Percentiles rank a stretch among this genome's conserved stretches.
Conservation (phyloP, 306 rosid species). For the Quercus mongolica region DNA sequence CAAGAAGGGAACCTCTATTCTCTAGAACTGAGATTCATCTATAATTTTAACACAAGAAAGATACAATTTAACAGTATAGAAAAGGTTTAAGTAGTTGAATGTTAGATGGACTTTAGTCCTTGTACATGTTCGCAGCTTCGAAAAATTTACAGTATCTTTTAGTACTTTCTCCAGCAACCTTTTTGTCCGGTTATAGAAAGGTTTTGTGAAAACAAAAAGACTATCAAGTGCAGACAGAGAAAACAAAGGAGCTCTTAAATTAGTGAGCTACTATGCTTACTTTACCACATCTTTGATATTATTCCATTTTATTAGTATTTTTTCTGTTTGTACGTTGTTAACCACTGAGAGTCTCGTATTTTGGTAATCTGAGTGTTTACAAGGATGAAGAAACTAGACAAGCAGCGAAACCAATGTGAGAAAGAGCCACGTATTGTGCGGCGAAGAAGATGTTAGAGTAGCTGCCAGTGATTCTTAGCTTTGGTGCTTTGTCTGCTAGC, state of each 20-base stretch:
- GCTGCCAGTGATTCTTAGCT: conserved; percentile 46
- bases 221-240: conserved; percentile 13
- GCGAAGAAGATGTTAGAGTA: conserved; percentile 49
- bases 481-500: conserved; percentile 42
- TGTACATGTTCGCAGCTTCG: conserved; percentile 23
- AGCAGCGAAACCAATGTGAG: conserved; percentile 55
- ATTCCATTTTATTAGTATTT: conserved; percentile 27
- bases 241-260: conserved; percentile 10
- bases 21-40: not conserved
- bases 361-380: conserved; percentile 36
- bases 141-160: conserved; percentile 15
- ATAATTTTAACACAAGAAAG: not conserved
- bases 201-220: conserved; percentile 24
- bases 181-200: conserved; percentile 29
- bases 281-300: conserved; percentile 7
- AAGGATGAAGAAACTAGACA: conserved; percentile 13
- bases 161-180: not conserved
- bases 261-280: not conserved
- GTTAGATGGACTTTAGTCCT: conserved; percentile 36
- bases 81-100: conserved; percentile 14
- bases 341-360: conserved; percentile 33
- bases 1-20: not conserved
- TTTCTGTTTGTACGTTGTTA: conserved; percentile 25
- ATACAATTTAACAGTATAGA: not conserved
- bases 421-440: conserved; percentile 77